Base-by-base conservation (phyloP, 441 rosid genomes). In the Dalechampia spathulata region DNA sequence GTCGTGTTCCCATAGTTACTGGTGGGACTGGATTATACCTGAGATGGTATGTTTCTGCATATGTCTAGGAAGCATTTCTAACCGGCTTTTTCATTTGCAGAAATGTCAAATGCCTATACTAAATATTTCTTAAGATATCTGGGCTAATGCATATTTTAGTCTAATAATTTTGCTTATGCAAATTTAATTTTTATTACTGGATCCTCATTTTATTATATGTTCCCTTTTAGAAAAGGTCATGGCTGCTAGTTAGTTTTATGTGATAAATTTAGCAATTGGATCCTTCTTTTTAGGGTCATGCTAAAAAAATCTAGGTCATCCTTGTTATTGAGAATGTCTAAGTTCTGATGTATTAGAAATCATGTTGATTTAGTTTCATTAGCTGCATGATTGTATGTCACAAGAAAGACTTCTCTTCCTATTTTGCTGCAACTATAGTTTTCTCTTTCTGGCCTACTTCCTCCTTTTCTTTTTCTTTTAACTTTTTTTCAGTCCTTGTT, bases 1-100 rank as follows among this genome's bases (percentile, higher is more conserved):
- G 84, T 13, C 83, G 60, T 48, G 83, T 87, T 71, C 95, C 98
- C 21, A 82, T 91, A 26, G 89, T 91, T 47, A 77, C 84, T 0
- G 96, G 98, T 53, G 96, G 98, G n/a, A 87, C 98, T 55, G 98
- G 98, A 44, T 67, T 87, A 72, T 91, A 87, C 68, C 75, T 91
- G 66, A 73, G 95, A 67, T 91, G 98, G 96, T 91, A 83, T 63
- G 73, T 52, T 56, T 40, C 62, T 37, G 28, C 25, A 25, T 52
- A 22, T 48, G n/a, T 53, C 41, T 19, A 38, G 64, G 61, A 54
- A 60, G 68, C 45, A 64, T 59, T 65, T 63, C 19, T 52, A 50
- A 16, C 42, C 17, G 17, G 5, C 3, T 55, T 54, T 16, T 30
- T 4, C 6, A 28, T 32, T 37, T 46, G 14, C 37, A 8, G 0